phyloP scores from a whole-genome alignment of 345 rosid species.

The Eucalyptus fibrosa region DNA sequence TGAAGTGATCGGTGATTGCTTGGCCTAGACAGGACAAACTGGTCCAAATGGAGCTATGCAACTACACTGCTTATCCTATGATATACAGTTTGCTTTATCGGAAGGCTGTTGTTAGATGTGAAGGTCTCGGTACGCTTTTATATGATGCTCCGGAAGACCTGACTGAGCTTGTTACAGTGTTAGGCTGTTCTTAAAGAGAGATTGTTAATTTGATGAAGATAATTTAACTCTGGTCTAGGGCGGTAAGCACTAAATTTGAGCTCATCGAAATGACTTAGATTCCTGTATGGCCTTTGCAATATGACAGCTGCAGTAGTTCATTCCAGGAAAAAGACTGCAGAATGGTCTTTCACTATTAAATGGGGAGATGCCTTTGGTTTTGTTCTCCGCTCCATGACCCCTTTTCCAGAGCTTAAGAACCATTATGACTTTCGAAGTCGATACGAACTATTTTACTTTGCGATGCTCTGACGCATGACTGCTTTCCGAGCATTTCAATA shows the following conservation, averaged over 20 bases:
- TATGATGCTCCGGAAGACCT: not conserved
- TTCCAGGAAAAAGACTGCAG: not conserved
- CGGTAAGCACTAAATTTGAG: not conserved
- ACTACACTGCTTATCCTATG: not conserved
- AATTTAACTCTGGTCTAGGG: not conserved
- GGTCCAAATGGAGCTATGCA: not conserved
- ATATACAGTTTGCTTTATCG: not conserved
- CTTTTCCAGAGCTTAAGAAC: not conserved
- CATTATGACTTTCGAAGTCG: not conserved
- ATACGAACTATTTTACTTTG: not conserved
- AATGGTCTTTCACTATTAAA: not conserved
- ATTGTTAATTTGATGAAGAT: not conserved
- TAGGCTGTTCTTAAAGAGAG: not conserved
- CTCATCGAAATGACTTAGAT: not conserved
- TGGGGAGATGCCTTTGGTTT: not conserved
- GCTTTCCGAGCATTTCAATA: not conserved
- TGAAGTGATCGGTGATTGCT: not conserved
- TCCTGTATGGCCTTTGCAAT: not conserved
- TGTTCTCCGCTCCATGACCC: not conserved
- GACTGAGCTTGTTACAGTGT: not conserved
- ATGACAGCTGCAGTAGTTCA: not conserved
- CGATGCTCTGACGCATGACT: not conserved
- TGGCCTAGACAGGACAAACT: not conserved
- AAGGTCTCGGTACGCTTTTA: not conserved
- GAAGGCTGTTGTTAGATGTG: not conserved